A percentile compares a stretch with the other conserved stretches of the same genome.
Conservation (phyloP, 2,329 filamentous ascomycete species). For the Ceratocystiopsis minuta region DNA sequence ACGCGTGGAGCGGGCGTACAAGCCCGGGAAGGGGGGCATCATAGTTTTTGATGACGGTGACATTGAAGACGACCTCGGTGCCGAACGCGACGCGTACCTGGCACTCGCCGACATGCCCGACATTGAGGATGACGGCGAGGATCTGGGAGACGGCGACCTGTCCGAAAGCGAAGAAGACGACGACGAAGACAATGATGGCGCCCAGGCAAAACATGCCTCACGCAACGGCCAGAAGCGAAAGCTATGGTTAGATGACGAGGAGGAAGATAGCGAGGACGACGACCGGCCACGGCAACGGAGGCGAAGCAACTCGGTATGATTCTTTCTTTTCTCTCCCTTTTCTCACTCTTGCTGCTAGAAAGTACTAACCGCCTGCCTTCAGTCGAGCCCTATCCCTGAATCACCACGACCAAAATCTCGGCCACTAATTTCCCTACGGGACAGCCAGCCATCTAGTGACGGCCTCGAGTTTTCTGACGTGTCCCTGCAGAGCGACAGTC, state of each 20-base stretch:
- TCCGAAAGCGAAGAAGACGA: conserved; percentile 38
- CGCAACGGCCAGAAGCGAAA: conserved; percentile 38
- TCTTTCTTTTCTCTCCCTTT: conserved; percentile 8
- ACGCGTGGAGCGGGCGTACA: conserved; percentile 52
- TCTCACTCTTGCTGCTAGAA: not conserved
- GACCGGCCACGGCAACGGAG: conserved; percentile 60
- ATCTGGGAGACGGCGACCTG: conserved; percentile 47
- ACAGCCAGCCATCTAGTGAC: conserved; percentile 28
- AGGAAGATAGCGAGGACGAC: conserved; percentile 53
- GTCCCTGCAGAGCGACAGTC: conserved; percentile 24
- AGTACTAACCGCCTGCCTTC: not conserved
- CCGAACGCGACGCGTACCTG: conserved; percentile 66
- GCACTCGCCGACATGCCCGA: conserved; percentile 85
- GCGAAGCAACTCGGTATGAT: conserved; percentile 72
- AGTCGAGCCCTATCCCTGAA: conserved; percentile 48
- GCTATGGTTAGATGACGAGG: conserved; percentile 54
- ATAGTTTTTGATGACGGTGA: conserved; percentile 94
- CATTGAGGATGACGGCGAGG: conserved; percentile 52
- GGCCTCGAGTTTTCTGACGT: conserved; percentile 36
- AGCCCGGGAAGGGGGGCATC: conserved; percentile 66
- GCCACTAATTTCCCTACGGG: conserved; percentile 38
- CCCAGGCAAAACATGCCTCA: conserved; percentile 12
- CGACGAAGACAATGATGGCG: conserved; percentile 34
- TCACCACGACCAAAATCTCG: conserved; percentile 45
- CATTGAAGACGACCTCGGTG: conserved; percentile 61